These are phyloP conservation scores for Diutina sp. DNA, from an alignment of 1,139 yeast genomes.

Conservation along the genomic window DNA sequence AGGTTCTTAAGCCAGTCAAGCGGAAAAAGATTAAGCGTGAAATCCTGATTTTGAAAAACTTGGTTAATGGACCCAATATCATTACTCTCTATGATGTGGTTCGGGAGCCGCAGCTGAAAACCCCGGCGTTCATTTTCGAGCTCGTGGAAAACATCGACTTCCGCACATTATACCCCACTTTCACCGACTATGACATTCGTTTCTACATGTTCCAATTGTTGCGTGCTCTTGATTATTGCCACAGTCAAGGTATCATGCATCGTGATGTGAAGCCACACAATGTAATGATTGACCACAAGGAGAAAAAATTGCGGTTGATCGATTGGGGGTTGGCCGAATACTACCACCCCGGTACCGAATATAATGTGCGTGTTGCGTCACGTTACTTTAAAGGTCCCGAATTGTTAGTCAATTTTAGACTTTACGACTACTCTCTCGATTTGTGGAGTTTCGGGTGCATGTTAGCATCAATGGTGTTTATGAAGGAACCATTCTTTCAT, in stretches of 20 bases:
- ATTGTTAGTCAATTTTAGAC: slow-evolving; percentile 80
- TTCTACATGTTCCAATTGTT: slow-evolving; percentile 82
- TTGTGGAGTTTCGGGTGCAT: slow-evolving; percentile 97
- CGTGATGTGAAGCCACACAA: slow-evolving; percentile 98
- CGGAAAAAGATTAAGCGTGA: slow-evolving; percentile 94
- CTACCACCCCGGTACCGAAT: slow-evolving; percentile 89
- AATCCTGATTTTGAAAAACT: slow-evolving; percentile 80
- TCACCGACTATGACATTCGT: slow-evolving; percentile 71
- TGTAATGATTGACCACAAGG: slow-evolving; percentile 90
- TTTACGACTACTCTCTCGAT: slow-evolving; percentile 90
- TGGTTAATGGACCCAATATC: slow-evolving; percentile 79
- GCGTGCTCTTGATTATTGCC: slow-evolving; percentile 85
- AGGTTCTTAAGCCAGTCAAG: slow-evolving; percentile 52
- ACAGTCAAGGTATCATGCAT: slow-evolving; percentile 97
- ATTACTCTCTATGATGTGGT: slow-evolving; percentile 76
- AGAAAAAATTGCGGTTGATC: slow-evolving; percentile 61
- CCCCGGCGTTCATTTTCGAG: slow-evolving; percentile 91
- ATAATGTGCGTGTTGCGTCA: slow-evolving; percentile 96
- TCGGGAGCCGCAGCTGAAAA: slow-evolving; percentile 79
- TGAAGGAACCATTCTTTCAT: slow-evolving; percentile 95
- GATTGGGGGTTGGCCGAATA: slow-evolving; percentile 99
- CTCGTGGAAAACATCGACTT: slow-evolving; percentile 84
- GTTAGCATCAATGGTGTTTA: slow-evolving; percentile 94
- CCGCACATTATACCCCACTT: slow-evolving; percentile 82
- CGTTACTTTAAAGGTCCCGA: slow-evolving; percentile 98